These are phyloP conservation scores for Cryphonectria japonica DNA, from an alignment of 2,329 filamentous ascomycete genomes.

Conservation along the genomic window DNA sequence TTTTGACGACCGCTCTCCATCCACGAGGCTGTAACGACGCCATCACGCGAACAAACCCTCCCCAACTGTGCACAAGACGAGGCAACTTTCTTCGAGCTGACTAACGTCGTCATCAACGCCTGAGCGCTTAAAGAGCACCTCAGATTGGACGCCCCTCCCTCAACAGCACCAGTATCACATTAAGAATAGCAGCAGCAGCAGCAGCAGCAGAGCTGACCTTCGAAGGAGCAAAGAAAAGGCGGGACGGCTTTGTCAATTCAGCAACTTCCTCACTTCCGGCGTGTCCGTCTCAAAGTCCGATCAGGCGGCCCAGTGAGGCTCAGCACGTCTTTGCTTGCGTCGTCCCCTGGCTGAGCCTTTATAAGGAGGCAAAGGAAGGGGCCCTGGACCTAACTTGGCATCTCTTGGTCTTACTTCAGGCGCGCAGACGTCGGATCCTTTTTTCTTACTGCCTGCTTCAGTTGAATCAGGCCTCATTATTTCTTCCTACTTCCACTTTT, in stretches of 20 bases:
- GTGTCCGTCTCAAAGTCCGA: neutral
- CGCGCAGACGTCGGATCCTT: conserved; percentile 1
- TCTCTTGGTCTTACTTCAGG: conserved; percentile 4
- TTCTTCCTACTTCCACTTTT: too few species aligned
- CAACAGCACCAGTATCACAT: neutral
- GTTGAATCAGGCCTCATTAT: neutral
- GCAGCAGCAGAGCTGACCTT: neutral
- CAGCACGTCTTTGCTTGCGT: conserved; percentile 16
- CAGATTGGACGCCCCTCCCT: neutral
- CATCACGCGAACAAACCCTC: neutral
- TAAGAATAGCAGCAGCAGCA: neutral
- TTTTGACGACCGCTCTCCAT: neutral
- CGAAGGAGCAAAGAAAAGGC: neutral
- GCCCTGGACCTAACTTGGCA: neutral
- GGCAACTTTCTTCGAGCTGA: neutral
- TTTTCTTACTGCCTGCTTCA: neutral
- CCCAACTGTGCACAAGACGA: neutral
- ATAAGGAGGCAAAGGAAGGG: neutral
- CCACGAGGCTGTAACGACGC: neutral
- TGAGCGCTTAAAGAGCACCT: neutral
- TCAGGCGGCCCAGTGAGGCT: conserved; percentile 26
- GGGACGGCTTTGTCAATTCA: neutral
- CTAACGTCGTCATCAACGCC: neutral
- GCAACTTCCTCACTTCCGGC: neutral
- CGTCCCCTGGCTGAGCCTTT: neutral